Evolutionary conservation across 768 basidiomycete genomes (phyloP), one percentile per base, ranked within the genome.

Genomic region (Podaxis sp.): DNA sequence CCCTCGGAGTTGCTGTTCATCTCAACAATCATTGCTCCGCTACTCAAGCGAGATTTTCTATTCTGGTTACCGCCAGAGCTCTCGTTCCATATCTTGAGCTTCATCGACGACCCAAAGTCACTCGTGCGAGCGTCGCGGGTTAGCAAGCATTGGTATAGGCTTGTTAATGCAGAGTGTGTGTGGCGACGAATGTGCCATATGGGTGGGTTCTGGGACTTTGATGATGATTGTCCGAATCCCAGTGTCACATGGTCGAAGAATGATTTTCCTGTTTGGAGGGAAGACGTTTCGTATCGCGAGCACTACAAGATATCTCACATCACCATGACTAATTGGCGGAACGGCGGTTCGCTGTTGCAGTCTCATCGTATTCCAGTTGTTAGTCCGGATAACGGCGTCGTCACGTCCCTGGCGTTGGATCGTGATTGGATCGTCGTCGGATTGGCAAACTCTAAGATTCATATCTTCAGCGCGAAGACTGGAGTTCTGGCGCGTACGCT

Each of bases 351-450:
- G 7, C 72, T 94, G 3, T 79, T 96, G 8, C 84, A 85, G 3
- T 79, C 85, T 0, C 91, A 93, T 69, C 81, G 82, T 27, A 77
- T 85, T 38, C 76, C 74, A 13, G 74, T 77, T 55, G 66, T 73
- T 37, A 73, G 73, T 43, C 73, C 74, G 3, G 81, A 82, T 43
- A 68, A 85, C 38, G 88, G 87, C 15, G 89, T 93, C 33, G 91
- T 98, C 27, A 97, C 96, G 0, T 92, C 90, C 3, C 80, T 96
- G 22, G 92, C 94, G 0, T 78, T 98, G 54, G 93, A 96, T 73
- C 74, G 79, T 12, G 84, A 90, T 50, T 93, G 89, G 83, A 85
- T 98, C 69, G 88, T 96, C 50, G 89, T 95, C 19, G 95, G 93
- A 0, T 88, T 97, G 66, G 91, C 92, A 8, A 96, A 90, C 71